Percentiles rank a stretch among this genome's conserved stretches.
Conservation (phyloP, 495 filamentous ascomycete species). For the Podospora fimiseda region DNA sequence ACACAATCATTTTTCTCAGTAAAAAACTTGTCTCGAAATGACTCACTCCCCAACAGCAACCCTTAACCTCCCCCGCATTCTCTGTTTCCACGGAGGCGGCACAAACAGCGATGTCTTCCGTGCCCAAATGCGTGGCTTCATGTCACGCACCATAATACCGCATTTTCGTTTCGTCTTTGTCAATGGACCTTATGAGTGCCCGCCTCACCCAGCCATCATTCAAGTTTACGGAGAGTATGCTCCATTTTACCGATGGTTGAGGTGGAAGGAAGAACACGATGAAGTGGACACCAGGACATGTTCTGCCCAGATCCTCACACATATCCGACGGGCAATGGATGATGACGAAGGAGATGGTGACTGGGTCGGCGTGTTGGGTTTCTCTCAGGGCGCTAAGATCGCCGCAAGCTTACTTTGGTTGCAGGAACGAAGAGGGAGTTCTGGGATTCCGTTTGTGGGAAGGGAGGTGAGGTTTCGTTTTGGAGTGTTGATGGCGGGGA, state of each 20-base stretch:
- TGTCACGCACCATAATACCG: slow-evolving; percentile 30
- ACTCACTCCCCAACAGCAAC: background rate
- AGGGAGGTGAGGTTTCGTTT: slow-evolving; percentile 24
- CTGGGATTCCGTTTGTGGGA: slow-evolving; percentile 5
- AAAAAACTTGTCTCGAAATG: background rate
- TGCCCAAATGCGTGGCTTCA: slow-evolving; percentile 50
- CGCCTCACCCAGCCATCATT: slow-evolving; percentile 44
- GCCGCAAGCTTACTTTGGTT: slow-evolving; percentile 40
- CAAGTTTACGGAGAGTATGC: slow-evolving; percentile 48
- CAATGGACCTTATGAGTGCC: slow-evolving; percentile 49
- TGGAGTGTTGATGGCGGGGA: slow-evolving; percentile 49
- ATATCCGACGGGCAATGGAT: slow-evolving; percentile 25
- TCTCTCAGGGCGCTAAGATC: slow-evolving; percentile 57
- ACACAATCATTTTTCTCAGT: background rate
- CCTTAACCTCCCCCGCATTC: slow-evolving; percentile 52
- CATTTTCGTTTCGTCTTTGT: slow-evolving; percentile 55
- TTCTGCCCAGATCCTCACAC: background rate
- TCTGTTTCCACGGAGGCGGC: slow-evolving; percentile 64
- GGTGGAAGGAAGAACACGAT: slow-evolving; percentile 42
- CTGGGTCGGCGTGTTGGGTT: slow-evolving; percentile 53
- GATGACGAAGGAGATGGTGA: slow-evolving; percentile 36
- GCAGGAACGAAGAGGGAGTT: slow-evolving; percentile 20
- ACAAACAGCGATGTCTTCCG: slow-evolving; percentile 55
- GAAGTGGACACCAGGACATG: slow-evolving; percentile 30
- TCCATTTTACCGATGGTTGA: slow-evolving; percentile 55